phyloP scores from a whole-genome alignment of 345 rosid species.

The Bruguiera parviflora region DNA sequence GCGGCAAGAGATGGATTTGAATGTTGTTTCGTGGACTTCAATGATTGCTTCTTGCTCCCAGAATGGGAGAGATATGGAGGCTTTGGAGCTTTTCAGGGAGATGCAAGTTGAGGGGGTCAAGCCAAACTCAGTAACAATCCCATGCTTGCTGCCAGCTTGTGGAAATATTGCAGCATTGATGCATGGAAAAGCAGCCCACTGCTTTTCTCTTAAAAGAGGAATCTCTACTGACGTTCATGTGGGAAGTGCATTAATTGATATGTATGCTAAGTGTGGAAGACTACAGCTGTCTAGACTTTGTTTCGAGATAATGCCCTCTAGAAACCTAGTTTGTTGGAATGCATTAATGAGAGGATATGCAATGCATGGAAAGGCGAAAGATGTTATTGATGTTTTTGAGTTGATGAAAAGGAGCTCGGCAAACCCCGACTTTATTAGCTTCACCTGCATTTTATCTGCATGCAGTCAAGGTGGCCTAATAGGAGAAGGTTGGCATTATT shows the following conservation, averaged over 20 bases:
- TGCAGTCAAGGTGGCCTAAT: constrained; percentile 62
- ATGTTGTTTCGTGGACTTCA: constrained; percentile 67
- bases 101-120: constrained; percentile 56
- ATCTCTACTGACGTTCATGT: constrained; percentile 49
- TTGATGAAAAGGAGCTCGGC: constrained; percentile 44
- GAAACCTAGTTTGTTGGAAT: constrained; percentile 75
- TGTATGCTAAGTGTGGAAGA: constrained; percentile 79
- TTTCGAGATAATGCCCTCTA: constrained; percentile 52
- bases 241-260: constrained; percentile 66
- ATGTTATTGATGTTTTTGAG: constrained; percentile 51
- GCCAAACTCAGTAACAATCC: constrained; percentile 62
- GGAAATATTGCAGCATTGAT: constrained; percentile 61
- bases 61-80: constrained; percentile 62
- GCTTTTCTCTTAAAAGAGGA: constrained; percentile 45
- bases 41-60: constrained; percentile 56
- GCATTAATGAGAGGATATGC: constrained; percentile 63
- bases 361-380: constrained; percentile 63
- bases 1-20: constrained; percentile 37
- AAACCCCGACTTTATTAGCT: constrained; percentile 61
- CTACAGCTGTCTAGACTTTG: constrained; percentile 45
- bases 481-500: constrained; percentile 50
- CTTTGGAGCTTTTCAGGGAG: constrained; percentile 53
- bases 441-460: constrained; percentile 56
- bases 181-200: constrained; percentile 59
- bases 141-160: constrained; percentile 65